Percentiles rank a stretch among this genome's conserved stretches.
These are phyloP conservation scores for Pittosporum tobira DNA, from an alignment of 129 eudicot genomes.

Conservation along the genomic window DNA sequence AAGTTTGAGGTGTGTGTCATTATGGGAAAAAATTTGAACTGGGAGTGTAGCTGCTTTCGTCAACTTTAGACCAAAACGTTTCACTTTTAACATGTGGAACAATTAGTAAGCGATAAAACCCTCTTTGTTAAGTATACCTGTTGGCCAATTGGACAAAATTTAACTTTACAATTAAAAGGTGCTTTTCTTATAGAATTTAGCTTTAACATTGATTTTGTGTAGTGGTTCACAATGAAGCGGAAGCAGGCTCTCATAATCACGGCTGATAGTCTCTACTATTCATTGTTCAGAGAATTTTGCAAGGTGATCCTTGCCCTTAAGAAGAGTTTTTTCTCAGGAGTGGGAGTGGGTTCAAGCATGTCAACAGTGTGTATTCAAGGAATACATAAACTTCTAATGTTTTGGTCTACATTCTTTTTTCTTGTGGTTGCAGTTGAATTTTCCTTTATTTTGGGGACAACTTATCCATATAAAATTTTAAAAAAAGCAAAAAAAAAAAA, in stretches of 20 bases:
- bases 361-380: no score
- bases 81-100: not conserved
- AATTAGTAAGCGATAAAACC: no score
- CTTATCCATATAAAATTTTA: no score
- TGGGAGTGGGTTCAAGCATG: no score
- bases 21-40: not conserved
- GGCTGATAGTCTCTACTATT: constrained; percentile 68
- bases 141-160: no score
- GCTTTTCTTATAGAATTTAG: not conserved
- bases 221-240: constrained; percentile 94
- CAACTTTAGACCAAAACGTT: not conserved
- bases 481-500: no score
- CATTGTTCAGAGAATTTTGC: constrained; percentile 67
- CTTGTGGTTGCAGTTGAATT: no score
- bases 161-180: not conserved
- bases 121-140: not conserved
- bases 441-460: no score
- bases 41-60: not conserved
- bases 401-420: no score
- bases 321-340: no score
- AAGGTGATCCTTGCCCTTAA: constrained; percentile 30
- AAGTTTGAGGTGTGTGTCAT: not conserved
- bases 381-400: no score
- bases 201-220: constrained; percentile 18
- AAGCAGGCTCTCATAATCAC: constrained; percentile 61